Conservation (phyloP, 345 rosid genomes). For the Dipteronia dyeriana region DNA sequence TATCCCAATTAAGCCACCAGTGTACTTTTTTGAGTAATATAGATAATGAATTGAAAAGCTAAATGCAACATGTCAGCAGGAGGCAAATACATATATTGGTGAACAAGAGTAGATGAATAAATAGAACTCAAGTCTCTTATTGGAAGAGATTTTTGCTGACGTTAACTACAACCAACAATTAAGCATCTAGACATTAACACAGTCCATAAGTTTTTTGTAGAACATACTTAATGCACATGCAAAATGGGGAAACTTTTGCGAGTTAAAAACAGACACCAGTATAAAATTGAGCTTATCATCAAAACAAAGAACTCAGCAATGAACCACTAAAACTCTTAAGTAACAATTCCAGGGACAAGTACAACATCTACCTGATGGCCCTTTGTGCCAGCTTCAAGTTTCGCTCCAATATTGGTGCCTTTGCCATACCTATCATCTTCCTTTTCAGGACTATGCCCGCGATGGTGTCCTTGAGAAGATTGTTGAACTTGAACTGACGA, state of each 20-base stretch:
- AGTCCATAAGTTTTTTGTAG: neutral
- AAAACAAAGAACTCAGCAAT: neutral
- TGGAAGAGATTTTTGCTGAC: neutral
- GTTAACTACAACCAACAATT: neutral
- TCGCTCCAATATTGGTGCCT: conserved; percentile 41
- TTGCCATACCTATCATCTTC: conserved; percentile 56
- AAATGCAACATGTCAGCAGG: neutral
- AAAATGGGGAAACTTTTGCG: neutral
- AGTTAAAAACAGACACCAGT: no score
- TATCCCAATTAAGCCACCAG: neutral
- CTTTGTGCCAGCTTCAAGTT: conserved; percentile 45
- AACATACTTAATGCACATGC: neutral
- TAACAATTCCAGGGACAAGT: conserved; percentile 1
- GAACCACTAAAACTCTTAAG: neutral
- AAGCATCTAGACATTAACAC: neutral
- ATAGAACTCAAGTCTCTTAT: no score
- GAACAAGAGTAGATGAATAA: neutral
- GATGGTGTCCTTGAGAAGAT: conserved; percentile 40
- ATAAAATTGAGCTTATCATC: neutral
- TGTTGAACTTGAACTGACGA: conserved; percentile 69
- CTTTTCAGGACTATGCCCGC: conserved; percentile 44
- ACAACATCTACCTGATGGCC: conserved; percentile 48
- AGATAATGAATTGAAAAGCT: neutral
- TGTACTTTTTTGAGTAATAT: neutral
- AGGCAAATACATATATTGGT: neutral